Evolutionary conservation across 768 basidiomycete genomes (phyloP).

Genomic region (Fomitopsis pulvina): DNA sequence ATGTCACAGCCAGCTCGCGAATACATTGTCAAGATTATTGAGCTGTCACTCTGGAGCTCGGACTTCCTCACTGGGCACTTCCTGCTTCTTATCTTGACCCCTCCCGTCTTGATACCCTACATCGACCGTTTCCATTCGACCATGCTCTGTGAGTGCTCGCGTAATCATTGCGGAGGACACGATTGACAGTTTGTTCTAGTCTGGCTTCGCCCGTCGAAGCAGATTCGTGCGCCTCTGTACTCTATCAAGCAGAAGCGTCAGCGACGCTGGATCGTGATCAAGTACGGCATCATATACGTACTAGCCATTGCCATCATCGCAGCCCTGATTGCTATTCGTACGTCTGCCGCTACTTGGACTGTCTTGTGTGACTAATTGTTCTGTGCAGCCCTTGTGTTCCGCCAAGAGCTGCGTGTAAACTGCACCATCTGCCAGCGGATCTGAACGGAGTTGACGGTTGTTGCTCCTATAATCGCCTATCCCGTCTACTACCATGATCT

Average conservation of each 20-base stretch:
- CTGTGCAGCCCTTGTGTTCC: slow-evolving; percentile 21
- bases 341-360: slow-evolving; percentile 25
- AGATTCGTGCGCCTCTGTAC: slow-evolving; percentile 89
- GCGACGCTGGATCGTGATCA: slow-evolving; percentile 85
- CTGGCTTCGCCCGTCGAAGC: slow-evolving; percentile 93
- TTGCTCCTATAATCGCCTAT: background rate
- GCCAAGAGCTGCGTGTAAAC: slow-evolving; percentile 19
- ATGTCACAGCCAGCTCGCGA: slow-evolving; percentile 98
- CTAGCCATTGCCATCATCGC: slow-evolving; percentile 62
- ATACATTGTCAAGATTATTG: slow-evolving; percentile 96
- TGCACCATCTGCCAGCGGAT: slow-evolving; percentile 23
- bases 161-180: too few species aligned
- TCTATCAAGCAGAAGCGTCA: slow-evolving; percentile 85
- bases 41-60: slow-evolving; percentile 91
- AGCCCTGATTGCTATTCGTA: slow-evolving; percentile 73
- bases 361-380: background rate
- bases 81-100: slow-evolving; percentile 85
- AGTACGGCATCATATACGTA: slow-evolving; percentile 77
- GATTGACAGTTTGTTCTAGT: slow-evolving; percentile 37
- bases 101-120: slow-evolving; percentile 85
- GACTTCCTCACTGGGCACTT: slow-evolving; percentile 87
- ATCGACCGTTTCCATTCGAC: slow-evolving; percentile 89
- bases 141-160: slow-evolving; percentile 67
- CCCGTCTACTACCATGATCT: slow-evolving; percentile 6
- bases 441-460: slow-evolving; percentile 14